Evolutionary conservation across 306 rosid genomes (phyloP).

Genomic region (Prunus padus): DNA sequence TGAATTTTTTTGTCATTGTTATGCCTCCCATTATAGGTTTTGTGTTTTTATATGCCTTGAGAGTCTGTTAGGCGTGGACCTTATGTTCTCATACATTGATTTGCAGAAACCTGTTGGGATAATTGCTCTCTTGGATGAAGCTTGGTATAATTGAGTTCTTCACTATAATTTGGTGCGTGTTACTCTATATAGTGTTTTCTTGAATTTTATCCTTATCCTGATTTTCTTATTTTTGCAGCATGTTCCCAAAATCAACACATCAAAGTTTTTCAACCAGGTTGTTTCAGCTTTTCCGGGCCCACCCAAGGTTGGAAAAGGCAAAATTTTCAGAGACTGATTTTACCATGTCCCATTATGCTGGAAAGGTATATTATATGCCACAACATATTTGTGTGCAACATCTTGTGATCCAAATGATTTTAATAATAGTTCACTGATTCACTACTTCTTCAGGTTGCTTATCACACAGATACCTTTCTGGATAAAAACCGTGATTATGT

Average conservation of each 20-base stretch:
- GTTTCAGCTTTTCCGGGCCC: constrained; percentile 73
- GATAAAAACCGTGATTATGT: constrained; percentile 98
- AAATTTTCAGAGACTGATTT: constrained; percentile 96
- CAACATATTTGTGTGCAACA: constrained; percentile 10
- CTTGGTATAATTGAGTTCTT: constrained; percentile 78
- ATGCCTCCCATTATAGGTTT: not conserved
- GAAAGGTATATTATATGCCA: constrained; percentile 61
- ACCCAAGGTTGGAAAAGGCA: constrained; percentile 76
- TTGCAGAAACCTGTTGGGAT: constrained; percentile 97
- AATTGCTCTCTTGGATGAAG: constrained; percentile 90
- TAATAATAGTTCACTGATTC: constrained; percentile 12
- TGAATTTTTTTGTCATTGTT: not conserved
- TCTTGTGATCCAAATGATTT: constrained; percentile 13
- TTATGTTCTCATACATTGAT: constrained; percentile 30
- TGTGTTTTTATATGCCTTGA: not conserved
- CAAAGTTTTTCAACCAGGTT: constrained; percentile 89
- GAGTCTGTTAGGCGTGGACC: constrained; percentile 26
- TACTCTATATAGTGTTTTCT: constrained; percentile 20
- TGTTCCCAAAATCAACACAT: constrained; percentile 95
- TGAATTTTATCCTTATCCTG: constrained; percentile 42
- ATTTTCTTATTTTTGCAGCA: constrained; percentile 61
- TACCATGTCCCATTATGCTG: constrained; percentile 91
- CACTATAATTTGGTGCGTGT: constrained; percentile 46
- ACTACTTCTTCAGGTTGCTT: constrained; percentile 67
- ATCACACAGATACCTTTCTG: constrained; percentile 82